Evolutionary conservation across 768 basidiomycete genomes (phyloP).

Genomic region (Podaxis sp.): DNA sequence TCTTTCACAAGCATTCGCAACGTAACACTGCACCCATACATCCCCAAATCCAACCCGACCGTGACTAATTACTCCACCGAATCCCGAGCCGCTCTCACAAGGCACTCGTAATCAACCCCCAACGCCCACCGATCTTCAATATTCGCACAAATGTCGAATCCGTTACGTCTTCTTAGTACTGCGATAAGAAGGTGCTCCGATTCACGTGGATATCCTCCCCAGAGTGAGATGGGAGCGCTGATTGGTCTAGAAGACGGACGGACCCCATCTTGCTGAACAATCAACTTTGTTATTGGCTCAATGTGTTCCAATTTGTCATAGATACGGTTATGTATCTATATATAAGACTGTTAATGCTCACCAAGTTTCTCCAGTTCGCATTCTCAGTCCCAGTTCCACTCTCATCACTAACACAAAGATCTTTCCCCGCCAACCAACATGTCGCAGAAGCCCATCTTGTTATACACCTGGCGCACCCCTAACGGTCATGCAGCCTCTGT

Average conservation of each 20-base stretch:
- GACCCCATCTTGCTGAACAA: slow-evolving; percentile 14
- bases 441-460: slow-evolving; percentile 32
- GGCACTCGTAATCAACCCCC: background rate
- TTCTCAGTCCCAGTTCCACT: background rate
- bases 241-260: background rate
- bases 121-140: background rate
- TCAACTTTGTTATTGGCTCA: background rate
- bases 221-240: background rate
- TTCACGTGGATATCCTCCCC: background rate
- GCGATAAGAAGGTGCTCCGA: background rate
- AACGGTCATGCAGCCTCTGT: slow-evolving; percentile 55
- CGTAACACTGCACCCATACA: background rate
- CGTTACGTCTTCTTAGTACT: background rate
- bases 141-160: background rate
- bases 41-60: too few species aligned
- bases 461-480: slow-evolving; percentile 59
- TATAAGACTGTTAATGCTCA: slow-evolving; percentile 13
- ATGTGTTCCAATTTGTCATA: background rate
- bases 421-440: slow-evolving; percentile 30
- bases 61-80: background rate
- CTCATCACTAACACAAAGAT: slow-evolving; percentile 25
- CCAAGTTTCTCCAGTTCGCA: background rate
- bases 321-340: slow-evolving; percentile 1
- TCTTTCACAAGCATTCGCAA: background rate
- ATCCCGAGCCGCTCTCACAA: background rate